Evolutionary conservation across 805 yeast genomes (phyloP), one percentile per base, ranked within the genome.

Genomic region (Myxozyma sirexii): DNA sequence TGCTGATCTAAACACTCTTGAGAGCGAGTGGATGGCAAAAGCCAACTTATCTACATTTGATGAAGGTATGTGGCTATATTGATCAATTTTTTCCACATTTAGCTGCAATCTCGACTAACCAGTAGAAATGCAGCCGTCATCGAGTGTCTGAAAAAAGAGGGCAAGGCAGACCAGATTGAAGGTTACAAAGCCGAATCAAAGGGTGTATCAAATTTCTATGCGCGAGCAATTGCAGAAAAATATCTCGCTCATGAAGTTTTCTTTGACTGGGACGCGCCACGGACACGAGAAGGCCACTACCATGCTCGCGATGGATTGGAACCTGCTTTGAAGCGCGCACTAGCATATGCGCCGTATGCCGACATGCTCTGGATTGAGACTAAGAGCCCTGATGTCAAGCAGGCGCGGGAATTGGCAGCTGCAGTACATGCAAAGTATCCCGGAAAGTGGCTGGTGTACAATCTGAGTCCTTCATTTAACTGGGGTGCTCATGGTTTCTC

Each of bases 341-440:
- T 82, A 27, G 77, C 77, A 0, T 84, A 75, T 69, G 83, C 85
- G 4, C 87, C 86, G 13, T 80, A 81, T 60, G 79, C 86, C 12
- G 88, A 84, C 59, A 69, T 82, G 69, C 70, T 84, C 23, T 84
- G 88, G 88, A 73, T 84, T 17, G 87, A 84, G 67, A 84, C 87
- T 38, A 82, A 83, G 69, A 77, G 79, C 2, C 88, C 88, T 19
- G 79, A 83, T 64, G 69, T 83, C 50, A 63, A 74, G 31, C 82
- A 82, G 68, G 86, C 86, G 6, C 72, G 71, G 55, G 71, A 68
- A 1, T 78, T 82, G 63, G 83, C 86, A 15, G 67, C 73, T 13
- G 70, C 72, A 50, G 78, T 84, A 59, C 83, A 80, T 56, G 73
- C 70, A 15, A 69, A 75, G 26, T 77, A 72, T 68, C 87, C 87